These are phyloP conservation scores for Ulvella scutata DNA, from an alignment of 139 green algal species.

Conservation along the genomic window DNA sequence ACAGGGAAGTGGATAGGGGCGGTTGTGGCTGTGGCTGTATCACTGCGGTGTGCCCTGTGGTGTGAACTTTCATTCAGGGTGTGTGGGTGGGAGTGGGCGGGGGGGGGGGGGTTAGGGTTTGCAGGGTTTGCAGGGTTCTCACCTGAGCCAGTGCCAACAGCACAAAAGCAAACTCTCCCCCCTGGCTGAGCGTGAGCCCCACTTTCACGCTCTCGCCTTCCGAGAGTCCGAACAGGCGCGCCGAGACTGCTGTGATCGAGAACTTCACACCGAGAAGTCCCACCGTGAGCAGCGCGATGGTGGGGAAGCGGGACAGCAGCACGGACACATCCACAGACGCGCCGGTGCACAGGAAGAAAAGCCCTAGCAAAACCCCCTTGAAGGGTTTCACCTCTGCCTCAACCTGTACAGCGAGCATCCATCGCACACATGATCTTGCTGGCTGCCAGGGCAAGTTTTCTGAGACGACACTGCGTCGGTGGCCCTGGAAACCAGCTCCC, in stretches of 20 bases:
- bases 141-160: constrained; percentile 75
- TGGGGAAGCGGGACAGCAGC: background rate
- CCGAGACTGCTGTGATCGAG: constrained; percentile 44
- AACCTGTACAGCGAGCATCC: constrained; percentile 49
- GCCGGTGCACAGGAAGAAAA: constrained; percentile 85
- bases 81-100: too few relatives aligned
- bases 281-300: constrained; percentile 25
- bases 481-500: background rate
- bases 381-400: constrained; percentile 87
- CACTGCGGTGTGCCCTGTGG: too few relatives aligned
- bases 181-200: constrained; percentile 11
- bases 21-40: too few relatives aligned
- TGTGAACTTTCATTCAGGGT: too few relatives aligned
- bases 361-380: constrained; percentile 69
- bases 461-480: too few relatives aligned
- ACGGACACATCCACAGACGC: constrained; percentile 40
- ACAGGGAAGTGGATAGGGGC: too few relatives aligned
- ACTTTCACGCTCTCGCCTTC: constrained; percentile 6
- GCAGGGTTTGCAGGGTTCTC: too few relatives aligned
- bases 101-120: too few relatives aligned
- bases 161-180: constrained; percentile 98
- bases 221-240: constrained; percentile 56
- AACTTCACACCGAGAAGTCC: constrained; percentile 80
- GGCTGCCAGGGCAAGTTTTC: too few relatives aligned
- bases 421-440: too few relatives aligned